Percentiles rank a stretch among this genome's conserved stretches.
phyloP scores from a whole-genome alignment of 257 asterid species.

The Orobanche coerulescens region DNA sequence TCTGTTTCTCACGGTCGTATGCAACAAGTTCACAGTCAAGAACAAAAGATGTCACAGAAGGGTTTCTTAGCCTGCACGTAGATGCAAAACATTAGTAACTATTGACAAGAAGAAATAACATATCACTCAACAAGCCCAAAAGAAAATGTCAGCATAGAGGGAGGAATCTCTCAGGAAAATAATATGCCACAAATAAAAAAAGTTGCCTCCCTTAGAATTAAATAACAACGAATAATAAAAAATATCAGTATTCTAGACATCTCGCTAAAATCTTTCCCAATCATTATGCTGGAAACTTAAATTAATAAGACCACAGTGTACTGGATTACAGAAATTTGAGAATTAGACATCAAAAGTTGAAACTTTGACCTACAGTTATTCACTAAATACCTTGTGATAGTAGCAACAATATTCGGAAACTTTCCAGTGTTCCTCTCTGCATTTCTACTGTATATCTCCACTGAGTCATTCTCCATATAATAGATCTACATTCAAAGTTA shows the following conservation, averaged over 20 bases:
- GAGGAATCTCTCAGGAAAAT: not conserved
- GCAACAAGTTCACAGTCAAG: slow-evolving; percentile 98
- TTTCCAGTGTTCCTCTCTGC: slow-evolving; percentile 93
- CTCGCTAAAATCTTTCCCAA: not conserved
- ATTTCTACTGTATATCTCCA: slow-evolving; percentile 96
- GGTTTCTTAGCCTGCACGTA: slow-evolving; percentile 60
- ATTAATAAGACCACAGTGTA: not conserved
- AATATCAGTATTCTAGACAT: not conserved
- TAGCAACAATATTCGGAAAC: slow-evolving; percentile 82
- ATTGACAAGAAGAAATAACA: slow-evolving; percentile 7
- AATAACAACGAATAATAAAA: not conserved
- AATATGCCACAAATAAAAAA: not conserved
- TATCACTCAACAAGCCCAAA: not conserved
- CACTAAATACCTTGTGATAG: slow-evolving; percentile 56
- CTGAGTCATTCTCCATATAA: slow-evolving; percentile 72
- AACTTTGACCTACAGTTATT: slow-evolving; percentile 9
- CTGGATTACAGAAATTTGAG: not conserved
- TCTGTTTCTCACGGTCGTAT: slow-evolving; percentile 81
- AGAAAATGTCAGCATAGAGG: not conserved
- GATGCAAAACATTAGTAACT: slow-evolving; percentile 17
- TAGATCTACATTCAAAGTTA: slow-evolving; percentile 53
- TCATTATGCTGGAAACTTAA: slow-evolving; percentile 3
- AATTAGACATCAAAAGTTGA: slow-evolving; percentile 3
- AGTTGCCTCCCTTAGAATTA: not conserved
- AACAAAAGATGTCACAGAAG: slow-evolving; percentile 75